Base-by-base conservation (phyloP, 192 early-diverging fungal genomes). In the Funneliformis geosporum region DNA sequence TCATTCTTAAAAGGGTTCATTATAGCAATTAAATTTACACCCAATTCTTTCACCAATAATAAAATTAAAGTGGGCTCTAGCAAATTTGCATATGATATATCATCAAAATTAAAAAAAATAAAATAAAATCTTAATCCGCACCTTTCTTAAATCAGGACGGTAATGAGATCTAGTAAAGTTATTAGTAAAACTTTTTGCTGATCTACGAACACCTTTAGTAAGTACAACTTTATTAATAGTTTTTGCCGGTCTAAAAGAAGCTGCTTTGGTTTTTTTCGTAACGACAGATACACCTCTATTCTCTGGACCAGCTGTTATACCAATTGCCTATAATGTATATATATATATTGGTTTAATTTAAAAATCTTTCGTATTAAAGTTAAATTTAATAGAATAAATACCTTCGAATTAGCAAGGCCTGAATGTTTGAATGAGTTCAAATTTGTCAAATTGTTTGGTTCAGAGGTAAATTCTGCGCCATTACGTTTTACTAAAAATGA, bases 401-500 rank as follows among this genome's bases (percentile, higher is more conserved):
- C 91, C 93, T 94, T 93, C 75, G 85, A 85, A 90, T 92, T 90
- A 78, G 92, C 92, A 83, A 95, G 66, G 72, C 92, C 93, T 84
- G 93, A 92, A 89, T 88, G 92, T 90, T 95, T 95, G 89, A 87
- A 92, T 65, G 92, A 88, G 90, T 96, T 90, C 81, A 85, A 77
- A 87, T 96, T 95, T 80, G 85, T 84, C 79, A 95, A 85, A 91
- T 95, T 95, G 73, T 88, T 87, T 74, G 88, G 84, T 85, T 95
- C 94, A 38, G 89, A 79, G 76, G 88, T 90, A 85, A 95, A 89
- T 82, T 91, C 87, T 76, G 86, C 85, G 67, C 93, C 93, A 82
- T 87, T 86, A 60, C 94, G 88, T 91, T 96, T 96, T 80, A 95
- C 90, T 72, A 96, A 85, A 88, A 90, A 96, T 79, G 92, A 90